phyloP scores from a whole-genome alignment of 2,329 filamentous ascomycete genomes.

The Paecilomyces niveus region DNA sequence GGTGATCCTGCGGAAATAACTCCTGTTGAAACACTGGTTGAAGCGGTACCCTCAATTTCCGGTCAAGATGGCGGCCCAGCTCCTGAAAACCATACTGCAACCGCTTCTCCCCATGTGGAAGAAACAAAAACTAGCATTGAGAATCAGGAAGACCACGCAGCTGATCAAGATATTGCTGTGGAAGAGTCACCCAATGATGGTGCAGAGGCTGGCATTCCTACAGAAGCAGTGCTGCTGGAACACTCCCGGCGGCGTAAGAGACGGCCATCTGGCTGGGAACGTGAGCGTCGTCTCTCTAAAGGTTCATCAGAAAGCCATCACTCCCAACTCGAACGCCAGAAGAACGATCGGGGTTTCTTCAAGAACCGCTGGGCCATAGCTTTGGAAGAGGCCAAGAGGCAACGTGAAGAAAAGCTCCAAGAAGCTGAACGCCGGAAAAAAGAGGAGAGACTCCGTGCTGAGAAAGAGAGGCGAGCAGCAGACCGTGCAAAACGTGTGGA shows the following conservation, averaged over 20 bases:
- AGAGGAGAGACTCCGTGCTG: conserved; percentile 8
- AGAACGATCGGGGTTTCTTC: conserved; percentile 24
- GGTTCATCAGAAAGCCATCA: conserved; percentile 27
- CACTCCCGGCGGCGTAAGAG: conserved; percentile 23
- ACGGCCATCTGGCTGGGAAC: conserved; percentile 20
- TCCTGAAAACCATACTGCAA: conserved; percentile 1
- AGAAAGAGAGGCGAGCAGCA: conserved; percentile 9
- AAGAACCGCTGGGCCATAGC: conserved; percentile 27
- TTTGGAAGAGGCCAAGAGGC: conserved; percentile 28
- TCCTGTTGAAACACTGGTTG: conserved; percentile 3
- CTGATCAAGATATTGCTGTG: conserved; percentile 4
- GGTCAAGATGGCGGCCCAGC: conserved; percentile 1
- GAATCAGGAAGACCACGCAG: neutral
- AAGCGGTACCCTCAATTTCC: conserved; percentile 4
- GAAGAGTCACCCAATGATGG: conserved; percentile 8
- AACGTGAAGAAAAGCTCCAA: conserved; percentile 25
- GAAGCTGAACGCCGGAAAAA: conserved; percentile 9
- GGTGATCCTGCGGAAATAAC: conserved; percentile 1
- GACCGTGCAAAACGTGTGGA: neutral
- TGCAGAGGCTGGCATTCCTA: conserved; percentile 1
- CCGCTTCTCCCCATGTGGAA: neutral
- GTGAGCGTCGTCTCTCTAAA: conserved; percentile 29
- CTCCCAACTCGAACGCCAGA: conserved; percentile 22
- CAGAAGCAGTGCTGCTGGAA: conserved; percentile 8
- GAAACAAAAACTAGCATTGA: neutral